These are phyloP conservation scores for Voacanga thouarsii DNA, from an alignment of 257 asterid genomes.

Conservation along the genomic window DNA sequence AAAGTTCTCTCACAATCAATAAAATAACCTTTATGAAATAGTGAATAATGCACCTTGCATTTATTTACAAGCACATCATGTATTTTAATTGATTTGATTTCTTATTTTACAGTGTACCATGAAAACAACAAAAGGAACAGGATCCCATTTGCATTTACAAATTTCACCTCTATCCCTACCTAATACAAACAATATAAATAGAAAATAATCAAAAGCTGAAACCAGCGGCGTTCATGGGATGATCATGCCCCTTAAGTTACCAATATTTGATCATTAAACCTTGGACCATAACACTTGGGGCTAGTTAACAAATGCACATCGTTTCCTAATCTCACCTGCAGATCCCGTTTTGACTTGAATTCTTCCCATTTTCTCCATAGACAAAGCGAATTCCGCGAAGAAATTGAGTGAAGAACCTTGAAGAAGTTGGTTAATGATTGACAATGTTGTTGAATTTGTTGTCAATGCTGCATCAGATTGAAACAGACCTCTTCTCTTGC, in stretches of 20 bases:
- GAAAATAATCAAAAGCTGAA: neutral
- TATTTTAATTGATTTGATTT: too few species aligned
- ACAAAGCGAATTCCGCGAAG: conserved; percentile 41
- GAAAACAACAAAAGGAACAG: too few species aligned
- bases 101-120: too few species aligned
- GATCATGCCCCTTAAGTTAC: neutral
- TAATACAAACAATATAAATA: neutral
- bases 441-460: conserved; percentile 37
- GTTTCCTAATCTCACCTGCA: conserved; percentile 53
- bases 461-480: conserved; percentile 55
- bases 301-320: conserved; percentile 57
- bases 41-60: too few species aligned
- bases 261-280: neutral
- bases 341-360: conserved; percentile 54
- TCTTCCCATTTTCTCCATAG: conserved; percentile 76
- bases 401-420: conserved; percentile 36
- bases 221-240: neutral
- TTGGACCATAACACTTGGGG: neutral
- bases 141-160: too few species aligned
- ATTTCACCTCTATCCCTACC: too few species aligned
- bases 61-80: too few species aligned
- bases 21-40: too few species aligned
- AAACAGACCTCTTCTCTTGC: conserved; percentile 61
- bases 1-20: too few species aligned
- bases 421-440: conserved; percentile 34